These are phyloP conservation scores for Sutorius australiensis DNA, from an alignment of 768 basidiomycete genomes.

Conservation along the genomic window DNA sequence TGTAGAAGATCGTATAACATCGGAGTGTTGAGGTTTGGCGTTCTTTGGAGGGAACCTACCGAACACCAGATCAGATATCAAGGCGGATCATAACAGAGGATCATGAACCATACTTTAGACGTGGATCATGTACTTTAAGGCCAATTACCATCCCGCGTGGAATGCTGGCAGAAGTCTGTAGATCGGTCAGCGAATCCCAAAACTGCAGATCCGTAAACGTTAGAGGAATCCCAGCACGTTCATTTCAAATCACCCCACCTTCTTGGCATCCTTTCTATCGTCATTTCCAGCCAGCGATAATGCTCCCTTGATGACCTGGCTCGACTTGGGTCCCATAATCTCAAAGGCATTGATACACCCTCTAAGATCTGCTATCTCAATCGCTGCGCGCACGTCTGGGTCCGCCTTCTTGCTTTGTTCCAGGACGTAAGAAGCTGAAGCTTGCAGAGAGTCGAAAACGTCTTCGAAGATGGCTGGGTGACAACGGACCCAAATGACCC, in stretches of 20 bases:
- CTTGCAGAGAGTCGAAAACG: constrained; percentile 49
- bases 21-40: constrained; percentile 41
- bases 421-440: constrained; percentile 48
- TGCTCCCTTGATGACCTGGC: constrained; percentile 66
- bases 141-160: constrained; percentile 77
- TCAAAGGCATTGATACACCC: constrained; percentile 79
- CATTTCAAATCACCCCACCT: constrained; percentile 37
- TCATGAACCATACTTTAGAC: constrained; percentile 59
- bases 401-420: constrained; percentile 32
- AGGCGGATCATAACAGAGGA: neutral
- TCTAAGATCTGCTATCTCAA: constrained; percentile 71
- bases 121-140: constrained; percentile 78
- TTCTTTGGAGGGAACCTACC: constrained; percentile 82
- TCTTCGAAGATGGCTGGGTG: constrained; percentile 72
- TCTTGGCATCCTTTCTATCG: constrained; percentile 51
- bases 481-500: constrained; percentile 69
- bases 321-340: constrained; percentile 82
- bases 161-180: constrained; percentile 64
- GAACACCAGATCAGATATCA: neutral
- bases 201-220: constrained; percentile 16
- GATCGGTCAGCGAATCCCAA: constrained; percentile 57
- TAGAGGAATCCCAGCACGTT: neutral
- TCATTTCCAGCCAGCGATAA: constrained; percentile 49
- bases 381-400: constrained; percentile 26
- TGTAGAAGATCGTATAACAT: constrained; percentile 23